A percentile compares a stretch with the other conserved stretches of the same genome.
Conservation (phyloP, 306 rosid species). For the Prunus mongolica region DNA sequence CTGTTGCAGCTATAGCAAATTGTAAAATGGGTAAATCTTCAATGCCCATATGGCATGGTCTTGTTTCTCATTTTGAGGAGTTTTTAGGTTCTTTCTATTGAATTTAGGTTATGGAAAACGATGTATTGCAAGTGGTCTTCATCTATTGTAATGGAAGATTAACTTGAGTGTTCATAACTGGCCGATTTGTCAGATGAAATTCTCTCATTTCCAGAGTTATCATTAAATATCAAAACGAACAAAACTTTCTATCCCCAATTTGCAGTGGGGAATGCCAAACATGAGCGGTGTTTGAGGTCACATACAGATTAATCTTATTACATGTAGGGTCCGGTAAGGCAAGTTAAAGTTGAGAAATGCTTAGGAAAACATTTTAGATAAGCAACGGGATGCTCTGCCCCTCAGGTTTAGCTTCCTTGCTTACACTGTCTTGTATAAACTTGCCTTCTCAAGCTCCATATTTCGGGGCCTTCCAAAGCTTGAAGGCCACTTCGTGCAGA, state of each 20-base stretch:
- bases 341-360: background rate
- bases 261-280: background rate
- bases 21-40: background rate
- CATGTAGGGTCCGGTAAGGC: background rate
- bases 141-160: background rate
- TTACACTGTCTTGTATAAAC: background rate
- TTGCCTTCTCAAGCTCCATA: conserved; percentile 68
- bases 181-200: background rate
- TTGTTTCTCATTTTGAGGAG: background rate
- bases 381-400: background rate
- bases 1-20: too few relatives aligned
- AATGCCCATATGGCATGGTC: too few relatives aligned
- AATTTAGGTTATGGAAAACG: background rate
- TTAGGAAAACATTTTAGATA: background rate
- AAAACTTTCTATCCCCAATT: background rate
- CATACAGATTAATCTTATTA: too few relatives aligned
- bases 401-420: background rate
- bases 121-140: background rate
- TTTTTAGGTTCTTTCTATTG: too few relatives aligned
- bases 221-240: background rate
- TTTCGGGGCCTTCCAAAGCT: conserved; percentile 97
- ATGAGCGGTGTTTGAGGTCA: background rate
- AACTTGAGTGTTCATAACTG: background rate
- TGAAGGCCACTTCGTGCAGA: conserved; percentile 90
- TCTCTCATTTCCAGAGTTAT: background rate